Evolutionary conservation across 129 eudicot genomes (phyloP).

Genomic region (Escallonia herrerae): DNA sequence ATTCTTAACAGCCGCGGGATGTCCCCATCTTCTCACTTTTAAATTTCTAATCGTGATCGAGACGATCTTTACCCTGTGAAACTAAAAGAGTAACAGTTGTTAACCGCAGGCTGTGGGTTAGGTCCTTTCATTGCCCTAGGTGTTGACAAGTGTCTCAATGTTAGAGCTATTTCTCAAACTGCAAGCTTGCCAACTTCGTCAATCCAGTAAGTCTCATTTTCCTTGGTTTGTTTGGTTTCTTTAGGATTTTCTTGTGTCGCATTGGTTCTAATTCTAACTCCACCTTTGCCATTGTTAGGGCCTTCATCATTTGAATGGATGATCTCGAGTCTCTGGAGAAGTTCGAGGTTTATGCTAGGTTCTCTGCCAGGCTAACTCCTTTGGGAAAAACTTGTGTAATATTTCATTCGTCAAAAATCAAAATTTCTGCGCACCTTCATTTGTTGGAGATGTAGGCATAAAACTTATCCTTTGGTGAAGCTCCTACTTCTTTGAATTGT

Average conservation of each 20-base stretch:
- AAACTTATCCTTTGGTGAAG: constrained; percentile 12
- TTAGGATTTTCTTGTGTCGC: constrained; percentile 45
- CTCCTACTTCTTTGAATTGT: constrained; percentile 25
- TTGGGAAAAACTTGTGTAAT: background rate
- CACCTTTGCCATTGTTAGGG: constrained; percentile 42
- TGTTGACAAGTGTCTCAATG: constrained; percentile 30
- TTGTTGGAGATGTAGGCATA: constrained; percentile 16
- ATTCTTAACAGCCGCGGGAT: constrained; percentile 11
- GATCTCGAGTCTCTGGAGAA: constrained; percentile 39
- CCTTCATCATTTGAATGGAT: constrained; percentile 30
- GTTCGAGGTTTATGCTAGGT: constrained; percentile 32
- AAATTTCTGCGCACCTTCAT: constrained; percentile 12
- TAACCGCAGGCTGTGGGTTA: constrained; percentile 43
- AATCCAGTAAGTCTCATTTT: constrained; percentile 49
- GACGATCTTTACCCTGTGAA: constrained; percentile 16
- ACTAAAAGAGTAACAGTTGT: constrained; percentile 23
- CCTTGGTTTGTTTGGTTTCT: constrained; percentile 22
- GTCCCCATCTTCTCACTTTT: constrained; percentile 23
- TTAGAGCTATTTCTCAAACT: constrained; percentile 32
- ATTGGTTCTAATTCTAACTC: constrained; percentile 29
- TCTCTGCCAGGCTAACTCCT: constrained; percentile 17
- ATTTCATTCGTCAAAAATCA: constrained; percentile 11
- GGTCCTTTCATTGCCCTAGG: constrained; percentile 40
- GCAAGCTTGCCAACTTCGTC: constrained; percentile 37
- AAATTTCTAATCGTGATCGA: constrained; percentile 27